A percentile compares a stretch with the other conserved stretches of the same genome.
Conservation (phyloP, 305 asterid species). For the Rubia occidens region DNA sequence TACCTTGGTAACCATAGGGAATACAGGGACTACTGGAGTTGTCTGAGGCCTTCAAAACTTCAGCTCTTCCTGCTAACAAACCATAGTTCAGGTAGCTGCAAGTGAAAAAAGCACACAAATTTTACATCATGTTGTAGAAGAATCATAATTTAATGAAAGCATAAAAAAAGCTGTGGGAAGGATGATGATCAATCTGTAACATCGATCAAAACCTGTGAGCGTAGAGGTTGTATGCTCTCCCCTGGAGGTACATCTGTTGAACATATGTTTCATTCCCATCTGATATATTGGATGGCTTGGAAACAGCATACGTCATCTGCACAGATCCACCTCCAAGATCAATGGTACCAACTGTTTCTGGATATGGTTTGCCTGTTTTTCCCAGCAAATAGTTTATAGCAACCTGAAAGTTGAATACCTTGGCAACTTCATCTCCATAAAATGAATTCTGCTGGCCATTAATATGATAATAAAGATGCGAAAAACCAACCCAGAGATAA, state of each 20-base stretch:
- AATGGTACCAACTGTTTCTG: too few relatives aligned
- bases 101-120: background rate
- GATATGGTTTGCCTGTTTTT: too few relatives aligned
- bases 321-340: too few relatives aligned
- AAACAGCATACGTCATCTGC: too few relatives aligned
- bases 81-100: conserved; percentile 41
- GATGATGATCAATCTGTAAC: too few relatives aligned
- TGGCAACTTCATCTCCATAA: too few relatives aligned
- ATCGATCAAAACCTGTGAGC: conserved; percentile 28
- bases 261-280: conserved; percentile 22
- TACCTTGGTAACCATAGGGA: conserved; percentile 27
- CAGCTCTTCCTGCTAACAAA: conserved; percentile 30
- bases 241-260: conserved; percentile 16
- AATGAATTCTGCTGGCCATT: too few relatives aligned
- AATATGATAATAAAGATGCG: too few relatives aligned
- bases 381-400: too few relatives aligned
- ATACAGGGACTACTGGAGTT: conserved; percentile 29
- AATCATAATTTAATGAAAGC: background rate
- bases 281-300: background rate
- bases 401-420: too few relatives aligned
- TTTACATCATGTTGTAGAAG: background rate
- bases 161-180: background rate
- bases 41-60: conserved; percentile 19
- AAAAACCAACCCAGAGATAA: background rate
- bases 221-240: conserved; percentile 34